Base-by-base conservation (phyloP, 306 rosid species). In the Urtica urens region DNA sequence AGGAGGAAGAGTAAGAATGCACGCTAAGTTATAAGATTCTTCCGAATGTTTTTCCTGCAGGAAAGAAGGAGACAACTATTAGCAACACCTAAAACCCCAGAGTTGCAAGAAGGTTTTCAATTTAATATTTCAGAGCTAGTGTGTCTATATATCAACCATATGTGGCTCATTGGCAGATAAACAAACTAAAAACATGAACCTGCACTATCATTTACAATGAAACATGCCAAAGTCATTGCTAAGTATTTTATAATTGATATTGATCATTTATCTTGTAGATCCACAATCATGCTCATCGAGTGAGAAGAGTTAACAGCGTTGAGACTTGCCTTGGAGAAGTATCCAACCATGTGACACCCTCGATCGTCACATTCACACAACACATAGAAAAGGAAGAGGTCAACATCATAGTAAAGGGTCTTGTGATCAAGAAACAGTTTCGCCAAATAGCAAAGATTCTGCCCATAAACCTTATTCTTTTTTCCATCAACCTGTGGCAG, bases 311-410 rank as follows among this genome's bases (percentile, higher is more conserved):
- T 21, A 22, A 21, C 29, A 45, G 18, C 10, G 20, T 27, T 4
- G 7, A 25, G 8, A 25, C 26, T 64, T 79, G 80, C 99, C 96
- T 92, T 92, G 30, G 99, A 85, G 62, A 92, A 92, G 72, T 92
- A 92, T 63, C 99, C 99, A 60, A 92, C 99, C 99, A 92, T 86
- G 74, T 92, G 99, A 68, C 99, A 92, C 55, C 99, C 99, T 52
- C 96, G 79, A 65, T 92, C 99, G 73, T 92, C 99, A 44, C 99
- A 92, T 68, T 92, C 94, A 52, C 99, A 92, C 54, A 85, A 63
- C 59, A 92, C 75, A 63, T 92, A 92, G 70, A 92, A 92, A 34
- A 85, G 77, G 78, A 92, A 92, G 62, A 92, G 95, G 68, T 92
- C 99, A 19, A 92, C 96, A 38, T 92, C 99, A 57, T 92, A 92